Conservation (phyloP, 331 rosid genomes). For the Pyracantha coccinea region DNA sequence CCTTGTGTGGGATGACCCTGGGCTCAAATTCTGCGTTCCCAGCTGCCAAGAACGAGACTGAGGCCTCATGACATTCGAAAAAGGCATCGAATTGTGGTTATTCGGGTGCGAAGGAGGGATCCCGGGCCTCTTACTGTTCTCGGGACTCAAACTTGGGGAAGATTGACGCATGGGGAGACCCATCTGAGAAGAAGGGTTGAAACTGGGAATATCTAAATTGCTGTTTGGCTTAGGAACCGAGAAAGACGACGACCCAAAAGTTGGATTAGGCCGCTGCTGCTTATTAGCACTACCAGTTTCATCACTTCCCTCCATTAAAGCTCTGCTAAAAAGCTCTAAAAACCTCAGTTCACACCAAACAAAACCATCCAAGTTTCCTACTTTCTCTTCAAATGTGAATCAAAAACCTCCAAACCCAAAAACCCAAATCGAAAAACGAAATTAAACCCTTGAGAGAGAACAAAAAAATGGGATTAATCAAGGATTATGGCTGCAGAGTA, state of each 20-base stretch:
- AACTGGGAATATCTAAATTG: constrained; percentile 27
- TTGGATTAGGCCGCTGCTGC: constrained; percentile 19
- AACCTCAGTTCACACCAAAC: neutral
- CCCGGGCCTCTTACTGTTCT: constrained; percentile 40
- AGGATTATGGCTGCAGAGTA: neutral
- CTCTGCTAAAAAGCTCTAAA: neutral
- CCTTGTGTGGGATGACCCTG: constrained; percentile 51
- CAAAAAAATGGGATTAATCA: neutral
- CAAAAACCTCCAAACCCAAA: neutral
- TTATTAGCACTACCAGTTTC: constrained; percentile 22
- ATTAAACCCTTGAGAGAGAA: neutral
- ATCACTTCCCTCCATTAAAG: constrained; percentile 49
- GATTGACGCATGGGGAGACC: constrained; percentile 24
- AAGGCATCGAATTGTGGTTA: constrained; percentile 32
- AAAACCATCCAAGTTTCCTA: neutral
- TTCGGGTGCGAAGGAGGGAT: constrained; percentile 76
- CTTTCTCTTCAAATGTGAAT: neutral
- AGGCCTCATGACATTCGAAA: constrained; percentile 29
- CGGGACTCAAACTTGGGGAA: constrained; percentile 39
- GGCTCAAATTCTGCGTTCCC: constrained; percentile 38
- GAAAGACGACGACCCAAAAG: constrained; percentile 23
- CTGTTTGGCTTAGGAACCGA: constrained; percentile 19
- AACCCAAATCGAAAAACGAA: neutral
- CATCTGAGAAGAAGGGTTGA: constrained; percentile 29
- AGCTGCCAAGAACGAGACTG: constrained; percentile 33